Evolutionary conservation across 371 early-diverging fungal species (phyloP), one percentile per base, ranked within the genome.

Genomic region (Rhizopus sp.): DNA sequence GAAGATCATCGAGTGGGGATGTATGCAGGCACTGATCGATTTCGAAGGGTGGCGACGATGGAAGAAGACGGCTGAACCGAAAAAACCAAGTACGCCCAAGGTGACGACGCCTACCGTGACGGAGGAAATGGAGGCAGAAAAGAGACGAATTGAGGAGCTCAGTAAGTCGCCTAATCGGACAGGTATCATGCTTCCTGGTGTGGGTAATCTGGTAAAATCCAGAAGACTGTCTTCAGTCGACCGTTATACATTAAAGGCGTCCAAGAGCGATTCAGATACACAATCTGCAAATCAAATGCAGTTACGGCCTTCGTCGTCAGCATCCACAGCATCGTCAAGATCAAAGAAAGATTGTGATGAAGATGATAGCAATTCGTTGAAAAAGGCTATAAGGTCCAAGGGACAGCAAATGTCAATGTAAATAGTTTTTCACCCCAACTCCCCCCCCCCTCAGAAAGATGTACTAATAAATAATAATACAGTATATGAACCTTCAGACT

Each of bases 1-100:
- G 59, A 93, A 93, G 76, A 91, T 93, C 50, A 81, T 88, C 51
- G 94, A 94, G 66, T 94, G 94, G 94, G 94, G 93, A 6, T 88
- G 90, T 55, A 94, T 94, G 90, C 94, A 94, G 64, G 92, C 93
- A 0, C 68, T 94, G 46, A 93, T 94, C 53, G 93, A 94, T 70
- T 87, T 91, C 61, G 89, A 90, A 47, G 88, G 89, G 9, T 92
- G 91, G 89, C 75, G 83, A 46, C 82, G 78, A 50, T 89, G 91
- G 91, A 83, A 47, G 34, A 49, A 49, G 10, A 23, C 46, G 23
- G 37, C 48, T 35, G 50, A 49, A 50, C 34, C 10, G 46, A 53
- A 41, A 47, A 49, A 31, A 30, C 8, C 12, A 48, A 48, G 23
- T 29, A 30, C n/a, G 7, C 44, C n/a, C 44, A 13, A 16, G 23